Evolutionary conservation across 2,329 filamentous ascomycete genomes (phyloP).

Genomic region (Cercospora canescens): DNA sequence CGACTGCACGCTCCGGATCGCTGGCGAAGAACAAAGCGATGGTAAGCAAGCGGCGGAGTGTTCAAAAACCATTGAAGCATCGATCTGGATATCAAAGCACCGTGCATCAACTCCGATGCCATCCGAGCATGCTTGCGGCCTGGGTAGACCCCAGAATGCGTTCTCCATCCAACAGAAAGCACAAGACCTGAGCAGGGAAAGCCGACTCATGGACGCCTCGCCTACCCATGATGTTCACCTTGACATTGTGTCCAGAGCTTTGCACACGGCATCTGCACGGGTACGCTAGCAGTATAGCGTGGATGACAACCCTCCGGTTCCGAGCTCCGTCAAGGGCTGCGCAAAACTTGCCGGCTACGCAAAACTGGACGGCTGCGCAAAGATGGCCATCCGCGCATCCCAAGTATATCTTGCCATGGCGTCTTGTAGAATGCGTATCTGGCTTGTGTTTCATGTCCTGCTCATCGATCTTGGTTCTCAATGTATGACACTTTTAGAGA

Average conservation of each 20-base stretch:
- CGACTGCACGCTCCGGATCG: not conserved
- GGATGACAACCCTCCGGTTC: too few relatives aligned
- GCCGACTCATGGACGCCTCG: not conserved
- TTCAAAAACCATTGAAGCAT: not conserved
- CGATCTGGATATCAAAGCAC: not conserved
- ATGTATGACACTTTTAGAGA: constrained; percentile 7
- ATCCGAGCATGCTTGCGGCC: not conserved
- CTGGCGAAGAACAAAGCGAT: not conserved
- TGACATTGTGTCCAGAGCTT: not conserved
- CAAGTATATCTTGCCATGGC: not conserved
- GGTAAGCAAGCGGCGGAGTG: not conserved
- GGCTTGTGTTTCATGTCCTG: not conserved
- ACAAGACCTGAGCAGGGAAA: not conserved
- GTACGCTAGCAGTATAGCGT: not conserved
- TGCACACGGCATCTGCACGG: not conserved
- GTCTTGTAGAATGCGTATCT: not conserved
- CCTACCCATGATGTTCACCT: not conserved
- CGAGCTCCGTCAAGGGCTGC: too few relatives aligned
- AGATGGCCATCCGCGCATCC: too few relatives aligned
- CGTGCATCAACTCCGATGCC: not conserved
- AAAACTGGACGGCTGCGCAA: too few relatives aligned
- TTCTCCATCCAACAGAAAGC: not conserved
- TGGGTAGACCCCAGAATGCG: not conserved
- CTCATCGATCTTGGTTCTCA: not conserved
- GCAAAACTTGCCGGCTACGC: too few relatives aligned